A percentile compares a stretch with the other conserved stretches of the same genome.
phyloP scores from a whole-genome alignment of 2,329 filamentous ascomycete genomes.

The Peltaster fructicola region DNA sequence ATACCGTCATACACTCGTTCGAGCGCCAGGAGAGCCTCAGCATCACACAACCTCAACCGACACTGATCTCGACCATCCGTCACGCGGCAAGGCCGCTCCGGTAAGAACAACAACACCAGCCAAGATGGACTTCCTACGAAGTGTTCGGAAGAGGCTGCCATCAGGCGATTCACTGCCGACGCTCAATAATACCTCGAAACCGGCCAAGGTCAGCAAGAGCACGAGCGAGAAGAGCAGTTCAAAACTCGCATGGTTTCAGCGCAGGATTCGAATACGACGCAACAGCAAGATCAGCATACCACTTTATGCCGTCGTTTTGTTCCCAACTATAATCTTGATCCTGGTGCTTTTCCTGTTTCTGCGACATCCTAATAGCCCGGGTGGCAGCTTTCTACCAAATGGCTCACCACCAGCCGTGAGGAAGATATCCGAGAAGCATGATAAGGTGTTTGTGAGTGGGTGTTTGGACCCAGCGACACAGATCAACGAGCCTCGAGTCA shows the following conservation, averaged over 20 bases:
- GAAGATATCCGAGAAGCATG: conserved; percentile 86
- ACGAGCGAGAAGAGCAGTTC: conserved; percentile 26
- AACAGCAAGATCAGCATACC: conserved; percentile 89
- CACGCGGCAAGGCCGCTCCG: too few species aligned
- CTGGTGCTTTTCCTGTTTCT: conserved; percentile 82
- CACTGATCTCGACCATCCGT: too few species aligned
- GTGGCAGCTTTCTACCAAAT: conserved; percentile 69
- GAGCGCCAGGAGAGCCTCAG: too few species aligned
- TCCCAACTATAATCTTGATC: conserved; percentile 78
- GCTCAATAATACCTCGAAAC: too few species aligned
- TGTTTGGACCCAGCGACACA: conserved; percentile 61
- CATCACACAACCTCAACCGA: too few species aligned
- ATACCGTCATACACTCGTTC: too few species aligned
- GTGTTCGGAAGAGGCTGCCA: conserved; percentile 28
- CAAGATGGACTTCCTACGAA: conserved; percentile 26
- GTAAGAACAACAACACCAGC: too few species aligned
- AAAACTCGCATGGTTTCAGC: conserved; percentile 61
- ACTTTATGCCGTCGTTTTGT: conserved; percentile 78
- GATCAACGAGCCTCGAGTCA: conserved; percentile 62
- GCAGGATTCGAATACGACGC: conserved; percentile 72
- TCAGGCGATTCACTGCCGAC: conserved; percentile 26
- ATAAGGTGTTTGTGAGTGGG: conserved; percentile 87
- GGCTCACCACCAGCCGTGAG: conserved; percentile 78
- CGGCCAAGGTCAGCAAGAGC: too few species aligned
- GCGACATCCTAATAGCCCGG: conserved; percentile 67